A percentile compares a stretch with the other conserved stretches of the same genome.
These are phyloP conservation scores for Fusarium bactridioides DNA, from an alignment of 2,329 filamentous ascomycete genomes.

Conservation along the genomic window DNA sequence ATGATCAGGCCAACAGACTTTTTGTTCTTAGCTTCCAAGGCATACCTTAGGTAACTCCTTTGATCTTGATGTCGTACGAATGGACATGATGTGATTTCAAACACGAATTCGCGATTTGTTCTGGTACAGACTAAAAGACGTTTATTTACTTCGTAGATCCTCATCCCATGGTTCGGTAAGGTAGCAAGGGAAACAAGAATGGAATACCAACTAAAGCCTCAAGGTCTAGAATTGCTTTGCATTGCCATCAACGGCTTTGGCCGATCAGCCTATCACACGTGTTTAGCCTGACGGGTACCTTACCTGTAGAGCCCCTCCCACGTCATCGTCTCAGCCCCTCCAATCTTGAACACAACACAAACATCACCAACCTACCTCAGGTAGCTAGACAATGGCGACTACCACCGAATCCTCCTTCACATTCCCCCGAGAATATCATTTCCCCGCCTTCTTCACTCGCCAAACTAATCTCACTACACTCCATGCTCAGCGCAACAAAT, in stretches of 20 bases:
- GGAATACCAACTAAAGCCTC: not conserved
- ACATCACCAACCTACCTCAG: constrained; percentile 8
- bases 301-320: constrained; percentile 17
- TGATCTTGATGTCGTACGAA: constrained; percentile 8
- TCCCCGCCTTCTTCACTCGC: constrained; percentile 86
- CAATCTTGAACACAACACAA: constrained; percentile 14
- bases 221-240: not conserved
- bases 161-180: not conserved
- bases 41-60: too few relatives aligned
- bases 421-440: constrained; percentile 73
- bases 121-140: not conserved
- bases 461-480: constrained; percentile 78
- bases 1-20: too few relatives aligned
- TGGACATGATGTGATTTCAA: constrained; percentile 19
- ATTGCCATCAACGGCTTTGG: not conserved
- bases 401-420: constrained; percentile 50
- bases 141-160: not conserved
- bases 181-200: not conserved
- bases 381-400: constrained; percentile 12
- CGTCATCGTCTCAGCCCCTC: constrained; percentile 27
- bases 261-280: constrained; percentile 8
- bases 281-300: not conserved
- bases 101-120: not conserved
- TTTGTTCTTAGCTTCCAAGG: too few relatives aligned
- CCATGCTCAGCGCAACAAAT: constrained; percentile 81